Evolutionary conservation across 768 basidiomycete species (phyloP), one percentile per base, ranked within the genome.

Genomic region (Rubroboletus pulcherrimus): DNA sequence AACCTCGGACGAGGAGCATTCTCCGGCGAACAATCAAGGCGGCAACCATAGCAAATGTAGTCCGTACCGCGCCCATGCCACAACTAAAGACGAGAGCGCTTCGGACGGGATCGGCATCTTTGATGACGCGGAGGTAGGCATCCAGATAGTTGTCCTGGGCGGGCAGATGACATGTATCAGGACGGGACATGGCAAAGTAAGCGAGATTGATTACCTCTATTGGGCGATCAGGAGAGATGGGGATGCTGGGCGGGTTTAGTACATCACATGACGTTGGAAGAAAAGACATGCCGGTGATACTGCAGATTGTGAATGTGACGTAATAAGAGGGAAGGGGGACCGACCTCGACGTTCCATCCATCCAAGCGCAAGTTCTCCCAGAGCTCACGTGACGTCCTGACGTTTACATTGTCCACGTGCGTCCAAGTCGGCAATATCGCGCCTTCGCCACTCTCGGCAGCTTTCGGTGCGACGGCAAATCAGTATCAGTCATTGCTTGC

Each of bases 11-110:
- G 6, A 87, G 67, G 34, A 85, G 66, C 63, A 92, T 88, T 64
- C 87, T 90, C 46, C 96, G 78, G 41, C 96, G 78, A 2, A 98
- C 79, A 35, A 99, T 77, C 54, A 86, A 84, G 0, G 96, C 94
- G 7, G 93, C 91, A n/a, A 87, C 82, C 97, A 98, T 98, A 4
- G 92, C 93, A 66, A 97, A 98, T 0, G 95, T 98, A 3, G 94
- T 95, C 19, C 96, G 82, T 1, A 98, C 95, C 3, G 92, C 93
- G 43, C 97, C 97, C 85, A 96, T 93, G 33, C 97, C 96, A 68
- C 96, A 98, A 47, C 90, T 93, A 70, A 98, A 98, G 5, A 98
- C 89, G 19, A 98, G 76, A 0, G 89, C 85, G 0, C 93, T 93
- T 17, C 77, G 77, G 4, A 87, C 73, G 2, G 96, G 95, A 63